phyloP scores from a whole-genome alignment of 1,284 basidiomycete genomes.

The Ustilago lituana region DNA sequence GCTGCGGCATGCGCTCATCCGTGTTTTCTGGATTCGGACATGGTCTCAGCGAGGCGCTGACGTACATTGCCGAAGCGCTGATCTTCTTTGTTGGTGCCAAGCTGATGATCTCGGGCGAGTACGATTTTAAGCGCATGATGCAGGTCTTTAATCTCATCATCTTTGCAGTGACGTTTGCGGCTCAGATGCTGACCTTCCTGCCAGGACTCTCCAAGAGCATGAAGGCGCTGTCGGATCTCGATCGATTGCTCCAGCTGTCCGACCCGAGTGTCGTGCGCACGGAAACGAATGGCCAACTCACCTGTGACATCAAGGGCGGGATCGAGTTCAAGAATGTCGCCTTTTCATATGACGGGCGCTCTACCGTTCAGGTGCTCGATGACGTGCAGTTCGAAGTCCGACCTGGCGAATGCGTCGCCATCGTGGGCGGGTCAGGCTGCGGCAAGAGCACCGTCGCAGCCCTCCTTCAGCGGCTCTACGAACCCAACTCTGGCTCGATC shows the following conservation, averaged over 20 bases:
- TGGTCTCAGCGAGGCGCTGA: constrained; percentile 81
- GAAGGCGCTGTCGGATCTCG: constrained; percentile 79
- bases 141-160: constrained; percentile 89
- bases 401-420: constrained; percentile 59
- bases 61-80: constrained; percentile 79
- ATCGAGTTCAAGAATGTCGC: constrained; percentile 53
- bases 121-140: constrained; percentile 86
- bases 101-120: constrained; percentile 81
- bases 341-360: constrained; percentile 50
- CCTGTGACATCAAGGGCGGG: constrained; percentile 19
- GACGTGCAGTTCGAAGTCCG: constrained; percentile 33
- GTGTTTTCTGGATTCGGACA: constrained; percentile 84
- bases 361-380: constrained; percentile 35
- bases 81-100: constrained; percentile 89
- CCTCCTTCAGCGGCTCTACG: constrained; percentile 62
- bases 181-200: constrained; percentile 82
- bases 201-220: constrained; percentile 55
- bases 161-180: constrained; percentile 90
- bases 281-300: constrained; percentile 13
- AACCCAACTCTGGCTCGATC: constrained; percentile 49
- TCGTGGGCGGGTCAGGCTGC: constrained; percentile 62
- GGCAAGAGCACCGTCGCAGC: constrained; percentile 63
- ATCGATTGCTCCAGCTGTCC: constrained; percentile 72
- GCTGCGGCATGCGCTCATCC: constrained; percentile 78
- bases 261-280: not conserved